Evolutionary conservation across 805 yeast genomes (phyloP), one percentile per base, ranked within the genome.

Genomic region (Saccharomyces jurei): DNA sequence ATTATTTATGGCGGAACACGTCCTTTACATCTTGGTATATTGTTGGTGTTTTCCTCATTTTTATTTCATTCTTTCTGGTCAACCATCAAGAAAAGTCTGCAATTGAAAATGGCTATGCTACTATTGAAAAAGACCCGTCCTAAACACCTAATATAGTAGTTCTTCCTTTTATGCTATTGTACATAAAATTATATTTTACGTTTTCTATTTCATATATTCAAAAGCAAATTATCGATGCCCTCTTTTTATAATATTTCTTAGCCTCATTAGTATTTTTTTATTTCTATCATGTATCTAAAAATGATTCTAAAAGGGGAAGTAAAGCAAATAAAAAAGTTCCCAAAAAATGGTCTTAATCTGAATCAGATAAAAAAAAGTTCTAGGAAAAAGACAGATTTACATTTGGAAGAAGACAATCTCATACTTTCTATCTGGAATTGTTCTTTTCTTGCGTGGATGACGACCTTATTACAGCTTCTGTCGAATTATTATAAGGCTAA

Each of bases 41-140:
- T 13, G 62, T 85, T 47, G 97, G 97, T 0, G 97, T 97, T 1
- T 62, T 71, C 0, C 71, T 89, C 50, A 92, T 91, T 36, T 82
- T 89, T 17, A 64, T 80, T 29, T 90, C 96, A 1, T 92, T 91
- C 65, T 79, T 88, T 57, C 81, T 86, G 47, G 82, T 91, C 50
- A 90, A 91, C 69, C 79, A 75, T 56, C 87, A 84, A 61, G 47
- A 14, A n/a, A 17, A 29, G 14, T 32, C 41, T 26, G 25, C 28
- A 1, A 4, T 8, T 17, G 44, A 36, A 36, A 36, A 36, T 17
- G 11, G 9, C 25, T 10, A 11, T 17, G 2, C 25, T 36, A 6
- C 13, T 4, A 17, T 36, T 36, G 44, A 36, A 36, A 36, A 36
- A 36, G 13, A 36, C 44, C 22, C 6, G 10, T n/a, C 17, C 17